Evolutionary conservation across 805 yeast species (phyloP), one percentile per base, ranked within the genome.

Genomic region (Priceomyces fermenticarens): DNA sequence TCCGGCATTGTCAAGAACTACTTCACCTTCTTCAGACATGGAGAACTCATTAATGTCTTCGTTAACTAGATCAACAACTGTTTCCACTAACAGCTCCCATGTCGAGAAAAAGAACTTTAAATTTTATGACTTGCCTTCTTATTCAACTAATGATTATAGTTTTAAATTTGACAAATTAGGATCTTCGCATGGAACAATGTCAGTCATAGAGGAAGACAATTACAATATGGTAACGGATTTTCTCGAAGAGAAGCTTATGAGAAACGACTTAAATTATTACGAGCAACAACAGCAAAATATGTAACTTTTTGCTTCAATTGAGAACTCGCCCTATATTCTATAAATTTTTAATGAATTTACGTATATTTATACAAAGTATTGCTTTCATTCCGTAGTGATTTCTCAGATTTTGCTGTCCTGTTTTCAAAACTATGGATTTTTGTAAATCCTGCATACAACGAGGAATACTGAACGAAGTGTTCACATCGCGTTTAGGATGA

Each of bases 21-120:
- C 67, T 4, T 65, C 72, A 10, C 73, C 73, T 3, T 52, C 58
- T 10, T 57, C 57, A 3, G 63, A 58, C 44, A 17, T 40, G n/a
- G 62, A 58, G 25, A 58, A 64, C 42, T 60, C 65, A 37, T 54
- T 69, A 37, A 69, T 68, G 73, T 50, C 64, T 13, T 50, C 67
- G 8, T 55, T 68, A 38, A 70, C 74, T 0, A 47, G 74, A 39
- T 65, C 72, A 10, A 70, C 73, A 17, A 68, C 73, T 2, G 70
- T 67, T 4, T 60, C 67, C 5, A 63, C 71, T 36, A 56, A 52
- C 38, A 59, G 54, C 44, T 53, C 63, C 2, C 44, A 45, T 7
- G 23, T 43, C 32, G 41, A 47, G 33, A 49, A 44, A 25, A 42
- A 36, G 41, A 46, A 30, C 49, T 35, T 45, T 45, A 49, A 56